phyloP scores from a whole-genome alignment of 768 basidiomycete genomes.

The Leccinum variicolor region DNA sequence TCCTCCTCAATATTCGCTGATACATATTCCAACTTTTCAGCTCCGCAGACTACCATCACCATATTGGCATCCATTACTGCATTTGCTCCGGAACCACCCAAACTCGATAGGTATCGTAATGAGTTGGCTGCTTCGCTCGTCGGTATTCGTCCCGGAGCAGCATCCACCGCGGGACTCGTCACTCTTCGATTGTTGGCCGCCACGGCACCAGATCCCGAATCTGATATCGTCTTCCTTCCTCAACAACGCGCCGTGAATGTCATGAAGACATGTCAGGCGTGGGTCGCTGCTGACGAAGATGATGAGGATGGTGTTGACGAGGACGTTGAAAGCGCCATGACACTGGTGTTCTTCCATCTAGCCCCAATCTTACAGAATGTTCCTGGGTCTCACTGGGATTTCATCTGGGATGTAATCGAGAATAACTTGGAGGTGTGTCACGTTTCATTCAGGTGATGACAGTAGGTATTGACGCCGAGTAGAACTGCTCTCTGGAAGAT shows the following conservation, averaged over 20 bases:
- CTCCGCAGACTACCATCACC: constrained; percentile 64
- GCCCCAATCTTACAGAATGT: constrained; percentile 88
- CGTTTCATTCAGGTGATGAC: not conserved
- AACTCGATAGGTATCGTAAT: constrained; percentile 80
- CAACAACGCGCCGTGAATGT: constrained; percentile 84
- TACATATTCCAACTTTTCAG: constrained; percentile 34
- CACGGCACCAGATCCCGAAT: constrained; percentile 73
- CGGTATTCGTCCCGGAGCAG: constrained; percentile 58
- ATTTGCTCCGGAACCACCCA: constrained; percentile 63
- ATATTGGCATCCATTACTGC: constrained; percentile 60
- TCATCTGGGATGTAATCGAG: constrained; percentile 87
- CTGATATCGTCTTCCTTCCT: constrained; percentile 80
- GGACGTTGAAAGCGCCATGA: constrained; percentile 75
- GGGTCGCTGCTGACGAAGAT: constrained; percentile 59
- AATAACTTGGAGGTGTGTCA: constrained; percentile 76
- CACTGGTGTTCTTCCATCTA: constrained; percentile 67
- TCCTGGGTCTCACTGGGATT: constrained; percentile 87
- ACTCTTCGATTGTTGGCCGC: constrained; percentile 67
- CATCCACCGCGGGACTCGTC: constrained; percentile 67
- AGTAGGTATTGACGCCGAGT: not conserved
- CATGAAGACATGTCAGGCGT: constrained; percentile 79
- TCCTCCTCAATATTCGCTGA: not conserved
- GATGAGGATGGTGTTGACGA: constrained; percentile 65
- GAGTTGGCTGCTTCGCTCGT: constrained; percentile 82
- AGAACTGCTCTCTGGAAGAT: constrained; percentile 64